These are phyloP conservation scores for Volvariella volvacea DNA, from an alignment of 1,284 basidiomycete species.

Conservation along the genomic window DNA sequence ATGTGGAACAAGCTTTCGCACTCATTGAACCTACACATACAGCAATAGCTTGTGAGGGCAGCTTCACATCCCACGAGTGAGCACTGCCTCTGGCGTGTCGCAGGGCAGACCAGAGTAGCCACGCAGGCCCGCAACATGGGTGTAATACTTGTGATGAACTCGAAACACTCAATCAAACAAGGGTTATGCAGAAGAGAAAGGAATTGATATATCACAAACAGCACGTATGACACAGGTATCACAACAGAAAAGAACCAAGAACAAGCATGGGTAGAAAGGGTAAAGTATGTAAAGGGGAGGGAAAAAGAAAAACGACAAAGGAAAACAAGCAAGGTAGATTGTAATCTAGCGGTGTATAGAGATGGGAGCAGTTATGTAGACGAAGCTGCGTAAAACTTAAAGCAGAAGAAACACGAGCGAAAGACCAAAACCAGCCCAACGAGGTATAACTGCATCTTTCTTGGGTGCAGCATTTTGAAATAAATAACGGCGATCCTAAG, in stretches of 20 bases:
- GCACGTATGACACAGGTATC: constrained; percentile 4
- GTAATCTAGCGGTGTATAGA: constrained; percentile 1
- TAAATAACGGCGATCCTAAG: neutral
- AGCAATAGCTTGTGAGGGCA: too few species aligned
- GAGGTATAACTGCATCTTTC: constrained; percentile 2
- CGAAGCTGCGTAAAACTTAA: constrained; percentile 1
- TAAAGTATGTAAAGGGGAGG: constrained; percentile 7
- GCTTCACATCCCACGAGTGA: too few species aligned
- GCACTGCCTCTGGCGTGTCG: too few species aligned
- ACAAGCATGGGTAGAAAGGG: constrained; percentile 1
- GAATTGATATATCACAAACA: too few species aligned
- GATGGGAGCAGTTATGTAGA: constrained; percentile 1
- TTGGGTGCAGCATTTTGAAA: constrained; percentile 5
- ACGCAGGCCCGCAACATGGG: too few species aligned
- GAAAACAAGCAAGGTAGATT: constrained; percentile 6
- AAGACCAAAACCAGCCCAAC: constrained; percentile 5
- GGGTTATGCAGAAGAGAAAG: too few species aligned
- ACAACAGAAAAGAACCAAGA: constrained; percentile 8
- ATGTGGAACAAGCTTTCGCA: too few species aligned
- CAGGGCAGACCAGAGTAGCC: too few species aligned
- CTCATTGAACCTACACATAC: too few species aligned
- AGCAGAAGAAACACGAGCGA: constrained; percentile 4
- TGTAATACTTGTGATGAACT: too few species aligned
- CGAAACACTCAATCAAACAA: too few species aligned
- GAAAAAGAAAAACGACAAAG: constrained; percentile 9